Conservation (phyloP, 2,329 filamentous ascomycete species). For the Ambrosiella beaveri region DNA sequence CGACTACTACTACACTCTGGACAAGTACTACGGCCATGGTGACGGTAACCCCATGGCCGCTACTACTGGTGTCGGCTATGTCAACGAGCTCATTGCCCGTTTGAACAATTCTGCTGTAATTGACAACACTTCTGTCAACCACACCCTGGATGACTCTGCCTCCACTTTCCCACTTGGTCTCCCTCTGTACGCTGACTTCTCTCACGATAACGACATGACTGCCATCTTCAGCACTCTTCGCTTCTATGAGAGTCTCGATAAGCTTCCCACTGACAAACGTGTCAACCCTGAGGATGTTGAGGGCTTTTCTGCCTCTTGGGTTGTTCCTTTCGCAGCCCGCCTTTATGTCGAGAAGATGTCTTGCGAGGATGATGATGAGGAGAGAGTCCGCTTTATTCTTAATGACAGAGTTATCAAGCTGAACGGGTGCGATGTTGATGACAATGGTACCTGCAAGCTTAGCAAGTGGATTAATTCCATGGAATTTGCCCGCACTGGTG, state of each 20-base stretch:
- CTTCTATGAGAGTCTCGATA: slow-evolving; percentile 49
- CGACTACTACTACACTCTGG: slow-evolving; percentile 62
- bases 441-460: slow-evolving; percentile 52
- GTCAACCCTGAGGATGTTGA: slow-evolving; percentile 34
- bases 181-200: slow-evolving; percentile 71
- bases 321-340: slow-evolving; percentile 64
- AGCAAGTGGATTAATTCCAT: slow-evolving; percentile 56
- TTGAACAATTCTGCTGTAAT: slow-evolving; percentile 51
- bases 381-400: slow-evolving; percentile 61
- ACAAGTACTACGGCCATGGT: slow-evolving; percentile 72
- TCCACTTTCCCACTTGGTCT: slow-evolving; percentile 56
- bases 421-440: slow-evolving; percentile 51
- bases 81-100: slow-evolving; percentile 73
- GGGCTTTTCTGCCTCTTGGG: slow-evolving; percentile 62
- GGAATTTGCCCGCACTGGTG: slow-evolving; percentile 53
- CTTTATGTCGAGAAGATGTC: slow-evolving; percentile 79
- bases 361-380: slow-evolving; percentile 41
- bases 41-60: slow-evolving; percentile 62
- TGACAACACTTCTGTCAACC: slow-evolving; percentile 62
- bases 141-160: slow-evolving; percentile 50
- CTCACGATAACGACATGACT: slow-evolving; percentile 78
- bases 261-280: slow-evolving; percentile 34
- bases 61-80: slow-evolving; percentile 73
- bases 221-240: slow-evolving; percentile 61
- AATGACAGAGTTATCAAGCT: slow-evolving; percentile 70